Evolutionary conservation across 2,329 filamentous ascomycete genomes (phyloP), one percentile per base, ranked within the genome.

Genomic region (Aureobasidium leucospermi): DNA sequence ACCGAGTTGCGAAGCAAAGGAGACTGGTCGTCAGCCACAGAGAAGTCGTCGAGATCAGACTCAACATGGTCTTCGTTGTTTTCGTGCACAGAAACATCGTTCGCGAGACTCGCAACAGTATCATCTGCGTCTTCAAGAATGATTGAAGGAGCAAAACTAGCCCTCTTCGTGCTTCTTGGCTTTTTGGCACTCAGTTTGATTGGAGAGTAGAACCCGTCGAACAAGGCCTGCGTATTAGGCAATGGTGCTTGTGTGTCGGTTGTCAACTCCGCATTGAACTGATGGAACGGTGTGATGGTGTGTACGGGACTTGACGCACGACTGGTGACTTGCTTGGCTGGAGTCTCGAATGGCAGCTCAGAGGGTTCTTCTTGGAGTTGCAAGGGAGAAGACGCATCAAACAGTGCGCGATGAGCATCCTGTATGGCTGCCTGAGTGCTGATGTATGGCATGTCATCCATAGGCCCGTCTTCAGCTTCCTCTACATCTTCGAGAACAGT

Each of bases 151-250:
- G 51, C 59, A 15, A 60, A 60, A 29, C 59, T 60, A 11, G 51
- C 32, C 15, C 58, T 36, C 16, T 60, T 60, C 1, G 31, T 16
- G 7, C 13, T 34, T 16, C 16, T 43, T 6, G 42, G 41, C 28
- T 56, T 60, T 16, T 41, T 39, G 8, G 28, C 42, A 45, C 39
- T 53, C 4, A 47, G 16, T 23, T 56, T 56, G 45, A 63, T 58
- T 10, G 62, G 62, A n/a, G 62, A 62, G 41, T 56, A 56, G 28
- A 62, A 72, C 8, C 70, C 73, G 29, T 71, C 69, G 48, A 78
- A 71, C 8, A 79, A 65, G 15, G 75, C 74, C 58, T 79, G 77
- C 2, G 77, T 79, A 60, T 73, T 76, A 34, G 75, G 68, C 52
- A 67, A 36, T 8, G 63, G 63, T 46, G 66, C 66, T 55, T 31